Conservation (phyloP, 2,329 filamentous ascomycete genomes). For the Hypoxylon sp. region DNA sequence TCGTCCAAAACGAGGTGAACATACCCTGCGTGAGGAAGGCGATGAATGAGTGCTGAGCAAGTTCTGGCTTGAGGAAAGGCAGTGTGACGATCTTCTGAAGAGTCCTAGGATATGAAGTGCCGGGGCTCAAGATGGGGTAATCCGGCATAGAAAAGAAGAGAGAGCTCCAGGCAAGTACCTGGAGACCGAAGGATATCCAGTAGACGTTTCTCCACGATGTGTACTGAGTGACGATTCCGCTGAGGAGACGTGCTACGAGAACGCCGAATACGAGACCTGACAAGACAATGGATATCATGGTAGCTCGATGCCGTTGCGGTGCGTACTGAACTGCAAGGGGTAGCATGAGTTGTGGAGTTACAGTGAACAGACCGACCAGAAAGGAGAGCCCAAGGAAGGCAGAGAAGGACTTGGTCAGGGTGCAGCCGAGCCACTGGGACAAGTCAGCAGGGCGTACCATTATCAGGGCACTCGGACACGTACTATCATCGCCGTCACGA, state of each 20-base stretch:
- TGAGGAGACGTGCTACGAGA: conserved; percentile 76
- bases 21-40: conserved; percentile 64
- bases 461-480: conserved; percentile 38
- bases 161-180: conserved; percentile 69
- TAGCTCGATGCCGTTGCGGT: conserved; percentile 70
- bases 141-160: conserved; percentile 81
- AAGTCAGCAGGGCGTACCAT: conserved; percentile 1
- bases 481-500: conserved; percentile 73
- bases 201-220: conserved; percentile 80
- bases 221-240: conserved; percentile 77
- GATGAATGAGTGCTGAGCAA: conserved; percentile 74
- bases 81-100: conserved; percentile 71
- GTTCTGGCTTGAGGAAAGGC: conserved; percentile 69
- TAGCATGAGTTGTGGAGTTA: conserved; percentile 82
- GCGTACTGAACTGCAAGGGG: conserved; percentile 82
- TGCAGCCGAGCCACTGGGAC: conserved; percentile 71
- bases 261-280: conserved; percentile 79
- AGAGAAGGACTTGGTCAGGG: conserved; percentile 69
- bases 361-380: conserved; percentile 77
- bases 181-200: conserved; percentile 77
- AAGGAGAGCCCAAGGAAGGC: conserved; percentile 76
- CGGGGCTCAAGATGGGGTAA: conserved; percentile 78
- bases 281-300: conserved; percentile 75
- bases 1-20: conserved; percentile 63
- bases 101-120: conserved; percentile 70